A percentile compares a stretch with the other conserved stretches of the same genome.
phyloP scores from a whole-genome alignment of 768 basidiomycete genomes.

The Gloeophyllum trabeum region DNA sequence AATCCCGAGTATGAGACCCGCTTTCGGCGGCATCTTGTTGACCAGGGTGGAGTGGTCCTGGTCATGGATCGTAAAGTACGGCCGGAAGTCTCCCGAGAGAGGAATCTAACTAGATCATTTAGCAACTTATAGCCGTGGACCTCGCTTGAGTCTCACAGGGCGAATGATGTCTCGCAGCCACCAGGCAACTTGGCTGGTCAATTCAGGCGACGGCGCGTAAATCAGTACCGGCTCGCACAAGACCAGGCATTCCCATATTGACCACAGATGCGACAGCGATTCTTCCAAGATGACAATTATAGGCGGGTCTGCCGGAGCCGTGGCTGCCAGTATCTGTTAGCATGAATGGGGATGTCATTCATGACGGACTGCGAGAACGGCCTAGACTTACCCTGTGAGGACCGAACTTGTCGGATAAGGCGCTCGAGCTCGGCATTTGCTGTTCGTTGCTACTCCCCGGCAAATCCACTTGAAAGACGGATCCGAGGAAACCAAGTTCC shows the following conservation, averaged over 20 bases:
- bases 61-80: conserved; percentile 96
- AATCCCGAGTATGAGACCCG: conserved; percentile 70
- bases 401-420: no score
- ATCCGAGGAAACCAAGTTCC: conserved; percentile 79
- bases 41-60: conserved; percentile 67
- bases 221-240: conserved; percentile 86
- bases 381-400: no score
- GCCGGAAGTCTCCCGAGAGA: conserved; percentile 74
- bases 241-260: conserved; percentile 89
- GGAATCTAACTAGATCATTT: conserved; percentile 45
- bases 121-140: neutral
- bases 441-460: conserved; percentile 62
- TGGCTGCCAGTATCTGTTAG: conserved; percentile 54
- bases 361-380: neutral
- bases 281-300: conserved; percentile 55
- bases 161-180: conserved; percentile 83
- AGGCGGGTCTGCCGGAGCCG: conserved; percentile 44
- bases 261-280: conserved; percentile 59
- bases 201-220: conserved; percentile 67
- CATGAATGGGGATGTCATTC: no score
- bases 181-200: conserved; percentile 85
- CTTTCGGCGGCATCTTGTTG: conserved; percentile 70
- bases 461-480: conserved; percentile 60
- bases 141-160: conserved; percentile 39
- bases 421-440: no score